Percentiles rank a stretch among this genome's conserved stretches.
Conservation (phyloP, 345 rosid species). For the Dipteronia dyeriana region DNA sequence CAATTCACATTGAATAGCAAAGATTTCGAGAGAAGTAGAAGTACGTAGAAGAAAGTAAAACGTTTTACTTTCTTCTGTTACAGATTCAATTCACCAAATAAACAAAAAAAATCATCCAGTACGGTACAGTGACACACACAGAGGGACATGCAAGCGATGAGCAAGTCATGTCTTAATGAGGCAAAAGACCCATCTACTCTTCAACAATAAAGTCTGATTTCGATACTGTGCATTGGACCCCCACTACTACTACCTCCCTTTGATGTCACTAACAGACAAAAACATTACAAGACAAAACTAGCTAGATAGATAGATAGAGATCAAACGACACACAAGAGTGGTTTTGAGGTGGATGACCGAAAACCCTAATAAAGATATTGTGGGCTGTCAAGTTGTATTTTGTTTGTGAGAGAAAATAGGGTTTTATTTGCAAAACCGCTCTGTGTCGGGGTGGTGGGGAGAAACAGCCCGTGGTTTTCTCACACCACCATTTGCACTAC, state of each 20-base stretch:
- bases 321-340: not conserved
- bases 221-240: conserved; percentile 29
- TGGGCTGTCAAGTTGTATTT: conserved; percentile 45
- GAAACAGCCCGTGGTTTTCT: conserved; percentile 57
- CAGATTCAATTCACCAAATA: conserved; percentile 9
- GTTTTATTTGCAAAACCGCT: conserved; percentile 36
- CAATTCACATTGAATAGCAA: no score
- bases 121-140: not conserved
- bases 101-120: not conserved
- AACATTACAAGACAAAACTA: conserved; percentile 28
- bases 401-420: not conserved
- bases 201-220: conserved; percentile 18
- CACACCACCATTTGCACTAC: conserved; percentile 24
- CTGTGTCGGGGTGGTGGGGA: conserved; percentile 50
- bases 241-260: not conserved
- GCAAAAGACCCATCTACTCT: conserved; percentile 4
- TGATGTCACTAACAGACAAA: conserved; percentile 31
- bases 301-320: not conserved
- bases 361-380: conserved; percentile 36
- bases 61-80: not conserved
- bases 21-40: no score
- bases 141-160: not conserved
- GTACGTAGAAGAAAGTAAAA: not conserved
- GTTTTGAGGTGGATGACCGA: conserved; percentile 20
- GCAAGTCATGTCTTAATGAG: not conserved